Percentiles rank a stretch among this genome's conserved stretches.
Conservation (phyloP, 306 rosid genomes). For the Lathyrus tuberosus region DNA sequence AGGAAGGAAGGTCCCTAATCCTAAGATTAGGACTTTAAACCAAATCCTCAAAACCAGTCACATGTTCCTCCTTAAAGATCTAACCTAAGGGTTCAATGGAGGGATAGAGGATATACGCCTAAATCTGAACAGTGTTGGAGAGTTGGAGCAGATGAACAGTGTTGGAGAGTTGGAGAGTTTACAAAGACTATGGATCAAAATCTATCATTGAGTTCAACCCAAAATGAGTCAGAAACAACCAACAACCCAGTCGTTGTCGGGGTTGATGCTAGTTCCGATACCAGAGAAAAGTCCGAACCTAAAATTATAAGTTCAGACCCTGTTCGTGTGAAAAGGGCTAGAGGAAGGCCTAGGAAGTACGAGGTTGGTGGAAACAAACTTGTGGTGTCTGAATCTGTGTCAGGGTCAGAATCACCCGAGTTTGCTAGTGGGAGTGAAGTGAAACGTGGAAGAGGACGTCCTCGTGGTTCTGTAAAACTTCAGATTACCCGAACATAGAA, state of each 20-base stretch:
- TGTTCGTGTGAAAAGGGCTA: conserved; percentile 36
- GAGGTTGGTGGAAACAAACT: not conserved
- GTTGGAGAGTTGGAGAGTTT: too few relatives aligned
- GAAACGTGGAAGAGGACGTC: conserved; percentile 56
- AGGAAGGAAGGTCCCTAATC: too few relatives aligned
- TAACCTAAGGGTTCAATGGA: too few relatives aligned
- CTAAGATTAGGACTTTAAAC: too few relatives aligned
- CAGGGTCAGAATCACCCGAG: conserved; percentile 1
- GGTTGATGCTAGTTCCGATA: conserved; percentile 10
- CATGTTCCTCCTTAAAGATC: too few relatives aligned
- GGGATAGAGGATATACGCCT: too few relatives aligned
- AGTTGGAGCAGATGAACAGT: too few relatives aligned
- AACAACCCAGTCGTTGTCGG: not conserved
- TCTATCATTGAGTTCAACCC: conserved; percentile 17
- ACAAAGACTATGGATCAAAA: too few relatives aligned
- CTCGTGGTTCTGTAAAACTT: conserved; percentile 58
- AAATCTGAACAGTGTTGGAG: too few relatives aligned
- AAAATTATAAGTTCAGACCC: not conserved
- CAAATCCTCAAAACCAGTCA: too few relatives aligned
- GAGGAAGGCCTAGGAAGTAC: conserved; percentile 60
- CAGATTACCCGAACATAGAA: too few relatives aligned
- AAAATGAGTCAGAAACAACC: not conserved
- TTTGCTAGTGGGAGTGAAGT: not conserved
- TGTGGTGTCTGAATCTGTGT: not conserved
- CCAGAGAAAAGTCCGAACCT: conserved; percentile 6